Evolutionary conservation across 2,329 filamentous ascomycete species (phyloP).

Genomic region (Elsinoe arachidis): DNA sequence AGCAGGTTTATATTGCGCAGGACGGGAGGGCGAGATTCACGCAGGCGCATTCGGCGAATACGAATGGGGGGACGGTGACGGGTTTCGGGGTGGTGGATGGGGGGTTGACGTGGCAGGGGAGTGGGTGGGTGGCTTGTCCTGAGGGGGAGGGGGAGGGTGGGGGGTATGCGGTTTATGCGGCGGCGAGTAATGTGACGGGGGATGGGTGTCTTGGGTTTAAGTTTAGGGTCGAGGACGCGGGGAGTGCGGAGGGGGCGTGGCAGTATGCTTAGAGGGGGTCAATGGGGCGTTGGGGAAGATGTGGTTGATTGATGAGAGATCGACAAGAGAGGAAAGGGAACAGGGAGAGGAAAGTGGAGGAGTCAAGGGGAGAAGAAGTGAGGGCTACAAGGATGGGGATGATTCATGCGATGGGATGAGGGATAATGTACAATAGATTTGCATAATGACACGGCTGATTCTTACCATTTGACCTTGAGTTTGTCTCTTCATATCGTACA

Average conservation of each 20-base stretch:
- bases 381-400: not conserved
- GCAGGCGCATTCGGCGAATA: constrained; percentile 12
- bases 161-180: constrained; percentile 12
- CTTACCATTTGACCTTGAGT: not conserved
- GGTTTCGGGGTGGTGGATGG: constrained; percentile 15
- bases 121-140: constrained; percentile 14
- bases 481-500: not conserved
- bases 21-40: constrained; percentile 13
- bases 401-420: not conserved
- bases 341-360: too few species aligned
- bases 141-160: not conserved
- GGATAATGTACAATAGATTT: not conserved
- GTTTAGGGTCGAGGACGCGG: constrained; percentile 1
- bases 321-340: too few species aligned
- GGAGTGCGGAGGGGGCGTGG: not conserved
- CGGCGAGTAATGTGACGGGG: not conserved
- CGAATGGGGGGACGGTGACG: not conserved
- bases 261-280: constrained; percentile 11
- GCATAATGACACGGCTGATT: not conserved
- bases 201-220: constrained; percentile 13
- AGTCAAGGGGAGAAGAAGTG: not conserved
- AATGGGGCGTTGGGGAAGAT: too few species aligned
- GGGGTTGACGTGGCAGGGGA: constrained; percentile 14
- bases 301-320: too few species aligned
- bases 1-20: constrained; percentile 15